A percentile compares a stretch with the other conserved stretches of the same genome.
Evolutionary conservation across 192 early-diverging fungal genomes (phyloP).

Genomic region (Coemansia sp.): DNA sequence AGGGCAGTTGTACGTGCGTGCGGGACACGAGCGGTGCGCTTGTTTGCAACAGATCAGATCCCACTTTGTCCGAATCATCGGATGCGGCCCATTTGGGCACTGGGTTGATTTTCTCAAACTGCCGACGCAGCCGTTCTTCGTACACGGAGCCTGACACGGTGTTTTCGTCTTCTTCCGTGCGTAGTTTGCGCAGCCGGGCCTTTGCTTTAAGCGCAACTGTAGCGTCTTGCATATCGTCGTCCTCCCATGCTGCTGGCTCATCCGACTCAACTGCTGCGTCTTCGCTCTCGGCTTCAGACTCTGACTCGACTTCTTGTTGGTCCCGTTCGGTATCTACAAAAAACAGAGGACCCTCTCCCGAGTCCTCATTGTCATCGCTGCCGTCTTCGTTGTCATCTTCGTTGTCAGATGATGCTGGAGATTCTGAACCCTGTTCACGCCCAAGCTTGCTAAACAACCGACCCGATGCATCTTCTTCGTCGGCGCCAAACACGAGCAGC

Average conservation of each 20-base stretch:
- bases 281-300: slow-evolving; percentile 42
- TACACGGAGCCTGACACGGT: slow-evolving; percentile 77
- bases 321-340: slow-evolving; percentile 42
- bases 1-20: slow-evolving; percentile 13
- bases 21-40: slow-evolving; percentile 25
- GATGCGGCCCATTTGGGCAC: slow-evolving; percentile 79
- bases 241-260: slow-evolving; percentile 68
- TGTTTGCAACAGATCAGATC: slow-evolving; percentile 32
- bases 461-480: slow-evolving; percentile 25
- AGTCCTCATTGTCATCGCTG: background rate
- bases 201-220: slow-evolving; percentile 67
- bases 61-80: slow-evolving; percentile 10
- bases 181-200: slow-evolving; percentile 76
- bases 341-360: slow-evolving; percentile 26
- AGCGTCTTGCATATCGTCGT: slow-evolving; percentile 72
- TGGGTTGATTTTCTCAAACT: slow-evolving; percentile 85
- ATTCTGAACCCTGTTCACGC: slow-evolving; percentile 3
- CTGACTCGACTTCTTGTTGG: slow-evolving; percentile 18
- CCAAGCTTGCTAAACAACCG: slow-evolving; percentile 26
- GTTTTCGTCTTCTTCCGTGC: slow-evolving; percentile 72
- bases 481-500: slow-evolving; percentile 73
- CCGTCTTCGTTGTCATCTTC: slow-evolving; percentile 55
- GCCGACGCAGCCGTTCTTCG: slow-evolving; percentile 75
- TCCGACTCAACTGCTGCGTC: slow-evolving; percentile 8
- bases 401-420: slow-evolving; percentile 6